These are phyloP conservation scores for Ichthyophonus hoferi DNA, from an alignment of 208 protist species.

Conservation along the genomic window DNA sequence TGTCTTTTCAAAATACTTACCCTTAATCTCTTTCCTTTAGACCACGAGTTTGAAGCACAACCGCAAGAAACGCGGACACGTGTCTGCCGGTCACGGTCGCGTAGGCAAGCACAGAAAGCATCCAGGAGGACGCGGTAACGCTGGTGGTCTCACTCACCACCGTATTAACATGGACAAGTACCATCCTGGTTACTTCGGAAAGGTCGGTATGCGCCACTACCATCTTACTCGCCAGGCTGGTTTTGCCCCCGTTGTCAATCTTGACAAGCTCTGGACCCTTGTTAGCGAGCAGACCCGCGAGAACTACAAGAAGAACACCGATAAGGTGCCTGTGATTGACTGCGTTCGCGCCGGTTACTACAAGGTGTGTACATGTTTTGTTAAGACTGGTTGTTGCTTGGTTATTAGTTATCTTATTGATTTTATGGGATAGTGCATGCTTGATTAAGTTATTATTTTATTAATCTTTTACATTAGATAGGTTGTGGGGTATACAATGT, in stretches of 20 bases:
- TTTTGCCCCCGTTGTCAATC: constrained; percentile 92
- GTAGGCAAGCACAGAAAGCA: constrained; percentile 97
- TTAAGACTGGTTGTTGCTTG: too few species aligned
- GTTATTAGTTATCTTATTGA: too few species aligned
- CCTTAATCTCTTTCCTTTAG: not conserved
- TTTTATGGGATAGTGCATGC: too few species aligned
- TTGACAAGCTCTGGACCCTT: constrained; percentile 96
- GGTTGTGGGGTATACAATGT: not conserved
- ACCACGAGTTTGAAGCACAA: constrained; percentile 43
- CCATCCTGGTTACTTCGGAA: constrained; percentile 99
- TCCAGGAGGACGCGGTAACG: constrained; percentile 98
- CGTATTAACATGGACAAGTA: constrained; percentile 99
- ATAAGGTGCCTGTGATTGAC: constrained; percentile 95
- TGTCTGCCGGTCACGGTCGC: constrained; percentile 50
- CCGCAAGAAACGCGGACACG: constrained; percentile 53
- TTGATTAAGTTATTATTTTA: too few species aligned
- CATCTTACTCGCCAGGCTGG: constrained; percentile 86
- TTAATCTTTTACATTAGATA: too few species aligned
- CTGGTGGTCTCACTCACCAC: constrained; percentile 98
- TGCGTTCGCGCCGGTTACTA: constrained; percentile 86
- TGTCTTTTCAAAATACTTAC: too few species aligned
- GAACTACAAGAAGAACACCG: constrained; percentile 66
- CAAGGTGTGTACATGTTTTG: constrained; percentile 83
- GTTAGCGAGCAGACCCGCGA: constrained; percentile 79
- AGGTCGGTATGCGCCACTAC: constrained; percentile 98